Conservation (phyloP, 208 protist species). For the Leptomonas pyrrhocoris region DNA sequence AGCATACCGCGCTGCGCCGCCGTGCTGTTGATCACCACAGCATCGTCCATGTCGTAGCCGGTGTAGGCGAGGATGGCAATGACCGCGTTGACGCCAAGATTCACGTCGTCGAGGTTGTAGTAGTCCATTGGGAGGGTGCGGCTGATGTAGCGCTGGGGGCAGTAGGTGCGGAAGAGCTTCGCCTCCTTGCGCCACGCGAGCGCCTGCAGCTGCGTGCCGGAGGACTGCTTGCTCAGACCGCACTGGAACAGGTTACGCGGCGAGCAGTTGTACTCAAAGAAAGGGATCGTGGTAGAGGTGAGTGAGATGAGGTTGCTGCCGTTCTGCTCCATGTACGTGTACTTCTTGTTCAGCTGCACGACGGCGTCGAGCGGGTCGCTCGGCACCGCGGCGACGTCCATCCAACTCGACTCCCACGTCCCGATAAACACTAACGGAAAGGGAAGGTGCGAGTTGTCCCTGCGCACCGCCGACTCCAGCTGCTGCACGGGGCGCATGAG, state of each 20-base stretch:
- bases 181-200: conserved; percentile 96
- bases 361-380: conserved; percentile 88
- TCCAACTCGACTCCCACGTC: conserved; percentile 98
- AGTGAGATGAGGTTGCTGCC: conserved; percentile 96
- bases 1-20: conserved; percentile 98
- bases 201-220: conserved; percentile 96
- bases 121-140: conserved; percentile 91
- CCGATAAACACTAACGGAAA: conserved; percentile 93
- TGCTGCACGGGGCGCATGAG: conserved; percentile 96
- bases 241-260: conserved; percentile 99
- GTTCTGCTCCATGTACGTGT: conserved; percentile 95
- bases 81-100: conserved; percentile 98
- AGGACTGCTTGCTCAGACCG: conserved; percentile 99
- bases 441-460: conserved; percentile 47
- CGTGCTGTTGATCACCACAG: conserved; percentile 99
- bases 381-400: conserved; percentile 95
- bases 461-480: conserved; percentile 52
- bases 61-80: conserved; percentile 99
- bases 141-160: conserved; percentile 97
- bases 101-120: conserved; percentile 97
- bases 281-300: conserved; percentile 98
- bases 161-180: conserved; percentile 98
- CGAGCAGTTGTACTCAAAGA: conserved; percentile 99
- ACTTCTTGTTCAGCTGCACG: conserved; percentile 74
- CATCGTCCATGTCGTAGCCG: conserved; percentile 99